Base-by-base conservation (phyloP, 331 rosid species). In the Quercus tomentella region DNA sequence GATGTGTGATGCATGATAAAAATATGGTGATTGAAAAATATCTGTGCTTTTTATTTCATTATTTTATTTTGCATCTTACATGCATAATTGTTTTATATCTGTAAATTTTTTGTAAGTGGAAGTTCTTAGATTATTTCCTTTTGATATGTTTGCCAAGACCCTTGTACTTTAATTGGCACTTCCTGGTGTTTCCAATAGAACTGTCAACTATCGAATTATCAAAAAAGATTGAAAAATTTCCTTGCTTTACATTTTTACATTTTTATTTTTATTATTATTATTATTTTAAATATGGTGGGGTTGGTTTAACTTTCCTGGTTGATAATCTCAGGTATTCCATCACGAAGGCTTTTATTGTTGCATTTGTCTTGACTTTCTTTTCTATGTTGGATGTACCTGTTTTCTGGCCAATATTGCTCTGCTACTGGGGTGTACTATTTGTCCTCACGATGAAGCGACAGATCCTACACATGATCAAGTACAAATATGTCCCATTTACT, bases 391-490 rank as follows among this genome's bases (percentile, higher is more conserved):
- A 71, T 7, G 57, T 71, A 6, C 75, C 75, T 71, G 75, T 71
- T 23, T 71, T 71, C 75, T 71, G 75, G 75, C 75, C 75, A 23
- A 71, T 71, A 49, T 71, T 71, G 57, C 35, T 71, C 22, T 71
- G 56, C 60, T 71, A 71, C 57, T 71, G 75, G 75, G 14, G 51
- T 71, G 58, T 71, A 12, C 57, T 71, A 43, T 45, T 76, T 41
- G 23, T 51, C 18, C 54, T 65, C 55, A 20, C 73, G 1, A 76
- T 65, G 80, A 76, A 31, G 30, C 65, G 65, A 26, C 80, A 76
- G 52, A 76, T 65, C 51, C 17, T 51, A 76, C 73, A 76, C 80
- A 76, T 76, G 80, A 65, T 76, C 17, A 76, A 76, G 74, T 51
- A 76, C 30, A 65, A 65, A 25, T 76, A 76, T 8, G 22, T 76